Conservation (phyloP, 1,284 basidiomycete genomes). For the Dichomitus squalens region DNA sequence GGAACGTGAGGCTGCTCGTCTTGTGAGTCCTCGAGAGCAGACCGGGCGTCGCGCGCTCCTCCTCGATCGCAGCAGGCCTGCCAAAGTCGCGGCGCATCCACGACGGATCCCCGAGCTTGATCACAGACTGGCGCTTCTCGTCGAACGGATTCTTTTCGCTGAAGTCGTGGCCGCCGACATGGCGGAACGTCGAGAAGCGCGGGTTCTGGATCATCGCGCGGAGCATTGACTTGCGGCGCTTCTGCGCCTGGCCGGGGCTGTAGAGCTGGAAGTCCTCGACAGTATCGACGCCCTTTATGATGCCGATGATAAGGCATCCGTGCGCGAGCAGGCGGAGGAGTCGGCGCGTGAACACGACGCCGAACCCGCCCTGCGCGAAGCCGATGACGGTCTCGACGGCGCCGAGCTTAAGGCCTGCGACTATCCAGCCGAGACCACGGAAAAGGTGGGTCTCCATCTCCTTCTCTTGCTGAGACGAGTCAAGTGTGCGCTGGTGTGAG, state of each 20-base stretch:
- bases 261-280: constrained; percentile 37
- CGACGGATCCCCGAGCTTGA: constrained; percentile 23
- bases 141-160: constrained; percentile 23
- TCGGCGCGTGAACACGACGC: constrained; percentile 53
- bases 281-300: constrained; percentile 53
- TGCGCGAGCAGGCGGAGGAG: constrained; percentile 58
- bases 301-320: constrained; percentile 56
- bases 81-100: constrained; percentile 23
- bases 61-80: constrained; percentile 6
- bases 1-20: constrained; percentile 14
- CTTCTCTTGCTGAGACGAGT: constrained; percentile 34
- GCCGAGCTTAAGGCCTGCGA: constrained; percentile 58
- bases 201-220: constrained; percentile 55
- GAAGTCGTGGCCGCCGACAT: constrained; percentile 38
- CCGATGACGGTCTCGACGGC: constrained; percentile 67
- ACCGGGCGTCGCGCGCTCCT: constrained; percentile 11
- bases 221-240: constrained; percentile 31
- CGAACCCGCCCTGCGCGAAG: constrained; percentile 57
- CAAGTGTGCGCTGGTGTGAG: constrained; percentile 52
- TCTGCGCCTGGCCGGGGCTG: constrained; percentile 21
- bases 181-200: constrained; percentile 54
- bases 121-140: constrained; percentile 18
- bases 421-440: constrained; percentile 66
- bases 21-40: constrained; percentile 8
- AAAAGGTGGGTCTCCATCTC: constrained; percentile 53